phyloP scores from a whole-genome alignment of 768 basidiomycete species.

The Neoboletus brunneissimus region DNA sequence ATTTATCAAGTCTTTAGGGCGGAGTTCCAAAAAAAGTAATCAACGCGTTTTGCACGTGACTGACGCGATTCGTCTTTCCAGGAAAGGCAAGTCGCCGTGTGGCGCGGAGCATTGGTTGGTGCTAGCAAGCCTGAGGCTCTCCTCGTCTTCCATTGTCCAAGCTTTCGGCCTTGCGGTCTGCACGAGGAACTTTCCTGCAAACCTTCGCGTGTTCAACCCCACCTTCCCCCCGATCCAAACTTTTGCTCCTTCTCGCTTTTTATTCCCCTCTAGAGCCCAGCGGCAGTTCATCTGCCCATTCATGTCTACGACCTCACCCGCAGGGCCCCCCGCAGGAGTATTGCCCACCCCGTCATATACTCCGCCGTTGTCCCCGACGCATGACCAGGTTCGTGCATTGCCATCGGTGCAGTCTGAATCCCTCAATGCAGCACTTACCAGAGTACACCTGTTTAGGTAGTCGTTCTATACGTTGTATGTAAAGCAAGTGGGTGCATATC shows the following conservation, averaged over 20 bases:
- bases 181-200: constrained; percentile 29
- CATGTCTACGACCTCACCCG: constrained; percentile 30
- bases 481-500: constrained; percentile 12
- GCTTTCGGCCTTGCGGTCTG: constrained; percentile 28
- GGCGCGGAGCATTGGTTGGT: constrained; percentile 19
- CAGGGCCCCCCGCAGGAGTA: constrained; percentile 36
- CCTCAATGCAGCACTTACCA: constrained; percentile 23
- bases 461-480: constrained; percentile 74
- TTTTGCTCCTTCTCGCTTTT: constrained; percentile 3
- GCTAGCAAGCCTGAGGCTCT: neutral
- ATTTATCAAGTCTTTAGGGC: constrained; percentile 32
- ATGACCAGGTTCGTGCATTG: constrained; percentile 59
- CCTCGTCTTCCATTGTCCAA: constrained; percentile 6
- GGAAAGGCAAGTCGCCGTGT: constrained; percentile 19
- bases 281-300: constrained; percentile 32
- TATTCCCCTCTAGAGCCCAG: constrained; percentile 4
- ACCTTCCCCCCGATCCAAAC: constrained; percentile 16
- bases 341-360: constrained; percentile 32
- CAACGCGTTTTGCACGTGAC: constrained; percentile 38
- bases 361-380: constrained; percentile 57
- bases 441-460: constrained; percentile 45
- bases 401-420: constrained; percentile 16
- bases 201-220: constrained; percentile 19
- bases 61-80: constrained; percentile 23
- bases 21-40: constrained; percentile 31